phyloP scores from a whole-genome alignment of 75 land plant species.

The Pinus albicaulis region DNA sequence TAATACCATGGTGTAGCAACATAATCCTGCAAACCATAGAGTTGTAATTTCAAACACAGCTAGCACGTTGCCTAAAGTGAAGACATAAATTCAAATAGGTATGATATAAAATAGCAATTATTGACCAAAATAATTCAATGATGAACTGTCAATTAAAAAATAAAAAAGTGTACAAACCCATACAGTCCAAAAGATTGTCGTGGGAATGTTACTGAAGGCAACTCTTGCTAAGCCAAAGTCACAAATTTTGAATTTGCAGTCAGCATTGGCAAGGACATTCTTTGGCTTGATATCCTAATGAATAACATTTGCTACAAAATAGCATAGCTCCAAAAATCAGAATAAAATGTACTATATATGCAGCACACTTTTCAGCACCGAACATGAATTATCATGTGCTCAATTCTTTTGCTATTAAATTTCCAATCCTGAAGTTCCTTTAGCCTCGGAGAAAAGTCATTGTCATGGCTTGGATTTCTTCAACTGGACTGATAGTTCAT shows the following conservation, averaged over 20 bases:
- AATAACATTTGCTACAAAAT: conserved; percentile 83
- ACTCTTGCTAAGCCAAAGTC: conserved; percentile 98
- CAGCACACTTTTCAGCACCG: neutral
- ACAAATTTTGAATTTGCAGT: conserved; percentile 93
- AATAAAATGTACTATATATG: neutral
- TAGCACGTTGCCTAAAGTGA: neutral
- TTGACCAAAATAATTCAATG: neutral
- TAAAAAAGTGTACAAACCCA: conserved; percentile 8
- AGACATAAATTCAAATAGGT: neutral
- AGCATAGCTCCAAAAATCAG: conserved; percentile 10
- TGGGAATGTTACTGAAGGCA: conserved; percentile 91
- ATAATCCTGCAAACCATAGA: conserved; percentile 49
- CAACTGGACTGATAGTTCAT: too few relatives aligned
- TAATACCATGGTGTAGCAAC: conserved; percentile 86
- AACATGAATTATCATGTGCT: too few relatives aligned
- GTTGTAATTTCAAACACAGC: neutral
- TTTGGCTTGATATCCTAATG: conserved; percentile 93
- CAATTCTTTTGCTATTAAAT: too few relatives aligned
- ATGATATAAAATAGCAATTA: neutral
- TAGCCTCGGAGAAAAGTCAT: too few relatives aligned
- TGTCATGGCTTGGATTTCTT: too few relatives aligned
- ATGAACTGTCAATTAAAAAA: neutral
- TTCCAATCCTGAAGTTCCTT: too few relatives aligned
- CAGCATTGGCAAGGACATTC: conserved; percentile 90
- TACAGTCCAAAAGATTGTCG: conserved; percentile 98